A percentile compares a stretch with the other conserved stretches of the same genome.
phyloP scores from a whole-genome alignment of 1,284 basidiomycete species.

The Trichosporon faecale region DNA sequence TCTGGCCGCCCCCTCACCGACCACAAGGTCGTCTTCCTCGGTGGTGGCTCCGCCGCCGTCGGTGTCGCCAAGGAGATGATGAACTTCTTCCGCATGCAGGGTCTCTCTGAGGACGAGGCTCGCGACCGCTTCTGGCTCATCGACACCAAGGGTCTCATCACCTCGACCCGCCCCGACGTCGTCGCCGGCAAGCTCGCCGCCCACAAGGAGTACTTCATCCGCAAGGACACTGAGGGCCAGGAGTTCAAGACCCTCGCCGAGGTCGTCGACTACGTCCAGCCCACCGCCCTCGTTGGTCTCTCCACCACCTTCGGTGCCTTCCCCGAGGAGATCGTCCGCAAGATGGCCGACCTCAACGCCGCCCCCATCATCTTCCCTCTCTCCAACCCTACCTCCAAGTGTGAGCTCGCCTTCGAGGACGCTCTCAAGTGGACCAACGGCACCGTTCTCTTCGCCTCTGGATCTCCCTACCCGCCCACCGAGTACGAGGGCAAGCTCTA shows the following conservation, averaged over 20 bases:
- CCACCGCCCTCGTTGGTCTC: slow-evolving; percentile 86
- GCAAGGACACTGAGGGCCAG: slow-evolving; percentile 71
- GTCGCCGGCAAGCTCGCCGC: slow-evolving; percentile 64
- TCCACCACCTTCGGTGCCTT: slow-evolving; percentile 85
- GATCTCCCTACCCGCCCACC: slow-evolving; percentile 75
- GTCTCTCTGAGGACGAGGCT: slow-evolving; percentile 74
- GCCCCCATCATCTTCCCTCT: slow-evolving; percentile 89
- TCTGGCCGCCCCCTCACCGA: slow-evolving; percentile 66
- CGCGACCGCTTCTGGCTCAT: slow-evolving; percentile 73
- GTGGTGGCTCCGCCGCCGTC: slow-evolving; percentile 49
- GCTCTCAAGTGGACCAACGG: slow-evolving; percentile 67
- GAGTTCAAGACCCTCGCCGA: slow-evolving; percentile 73
- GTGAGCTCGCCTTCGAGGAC: slow-evolving; percentile 70
- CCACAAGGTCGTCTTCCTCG: slow-evolving; percentile 84
- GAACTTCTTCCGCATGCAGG: slow-evolving; percentile 78
- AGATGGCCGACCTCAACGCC: slow-evolving; percentile 77
- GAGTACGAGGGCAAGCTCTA: slow-evolving; percentile 61
- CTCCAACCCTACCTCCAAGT: slow-evolving; percentile 85
- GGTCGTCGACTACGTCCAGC: slow-evolving; percentile 79
- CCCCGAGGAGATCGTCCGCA: slow-evolving; percentile 67
- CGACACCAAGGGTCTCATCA: slow-evolving; percentile 79
- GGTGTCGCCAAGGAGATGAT: slow-evolving; percentile 81
- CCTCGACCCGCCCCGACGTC: slow-evolving; percentile 60
- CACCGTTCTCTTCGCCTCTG: slow-evolving; percentile 76
- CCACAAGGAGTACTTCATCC: slow-evolving; percentile 79